A percentile compares a stretch with the other conserved stretches of the same genome.
Evolutionary conservation across 805 yeast genomes (phyloP).

Genomic region (Diddensiella santjacobensis): DNA sequence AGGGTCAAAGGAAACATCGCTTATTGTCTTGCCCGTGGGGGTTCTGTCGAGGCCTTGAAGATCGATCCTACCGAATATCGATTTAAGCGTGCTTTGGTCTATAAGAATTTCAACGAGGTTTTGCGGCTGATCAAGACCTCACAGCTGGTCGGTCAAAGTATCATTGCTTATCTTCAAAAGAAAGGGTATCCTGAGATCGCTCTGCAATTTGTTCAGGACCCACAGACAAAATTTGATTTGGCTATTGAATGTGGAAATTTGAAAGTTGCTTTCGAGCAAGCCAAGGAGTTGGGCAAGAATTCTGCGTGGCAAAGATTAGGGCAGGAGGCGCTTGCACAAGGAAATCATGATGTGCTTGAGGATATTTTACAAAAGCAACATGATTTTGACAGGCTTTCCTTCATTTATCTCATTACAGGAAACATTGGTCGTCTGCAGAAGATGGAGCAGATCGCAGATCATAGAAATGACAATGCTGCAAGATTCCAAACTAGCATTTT

Average conservation of each 20-base stretch:
- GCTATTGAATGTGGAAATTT: constrained; percentile 93
- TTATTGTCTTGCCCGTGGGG: constrained; percentile 79
- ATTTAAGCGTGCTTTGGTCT: constrained; percentile 88
- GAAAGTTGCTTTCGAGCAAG: constrained; percentile 83
- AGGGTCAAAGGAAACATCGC: constrained; percentile 67
- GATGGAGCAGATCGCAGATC: constrained; percentile 88
- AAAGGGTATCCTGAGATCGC: constrained; percentile 98
- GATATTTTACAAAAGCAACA: constrained; percentile 83
- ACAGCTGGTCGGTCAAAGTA: constrained; percentile 93
- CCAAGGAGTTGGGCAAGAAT: constrained; percentile 64
- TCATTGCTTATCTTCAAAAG: constrained; percentile 89
- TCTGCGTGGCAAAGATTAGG: constrained; percentile 79
- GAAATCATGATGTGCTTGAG: constrained; percentile 82
- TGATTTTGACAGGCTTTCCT: constrained; percentile 82
- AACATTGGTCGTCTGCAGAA: constrained; percentile 67
- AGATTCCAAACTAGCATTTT: constrained; percentile 80
- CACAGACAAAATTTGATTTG: constrained; percentile 92
- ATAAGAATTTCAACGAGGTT: constrained; percentile 87
- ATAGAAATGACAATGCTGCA: constrained; percentile 75
- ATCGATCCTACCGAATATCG: constrained; percentile 97
- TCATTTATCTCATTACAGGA: constrained; percentile 82
- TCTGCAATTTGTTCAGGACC: constrained; percentile 91
- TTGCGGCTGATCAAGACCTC: constrained; percentile 82
- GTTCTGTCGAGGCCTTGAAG: constrained; percentile 69
- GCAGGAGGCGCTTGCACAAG: constrained; percentile 83